Evolutionary conservation across 495 filamentous ascomycete genomes (phyloP).

Genomic region (Penicillium paradoxum): DNA sequence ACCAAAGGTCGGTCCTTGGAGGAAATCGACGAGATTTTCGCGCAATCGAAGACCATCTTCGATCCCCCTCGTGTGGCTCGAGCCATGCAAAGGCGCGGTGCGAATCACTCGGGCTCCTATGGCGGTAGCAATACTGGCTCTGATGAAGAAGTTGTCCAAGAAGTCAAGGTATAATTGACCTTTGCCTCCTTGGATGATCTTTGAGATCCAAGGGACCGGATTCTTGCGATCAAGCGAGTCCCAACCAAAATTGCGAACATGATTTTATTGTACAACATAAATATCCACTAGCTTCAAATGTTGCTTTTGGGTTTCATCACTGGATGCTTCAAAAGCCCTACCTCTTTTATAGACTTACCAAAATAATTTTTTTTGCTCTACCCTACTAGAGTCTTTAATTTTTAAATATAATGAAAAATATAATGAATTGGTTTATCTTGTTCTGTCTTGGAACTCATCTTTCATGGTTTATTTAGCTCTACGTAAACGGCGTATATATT

Average conservation of each 20-base stretch:
- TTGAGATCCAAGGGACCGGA: too few species aligned
- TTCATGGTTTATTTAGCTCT: too few species aligned
- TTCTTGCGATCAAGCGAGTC: not conserved
- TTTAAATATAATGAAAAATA: too few species aligned
- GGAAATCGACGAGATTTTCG: constrained; percentile 70
- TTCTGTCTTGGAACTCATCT: too few species aligned
- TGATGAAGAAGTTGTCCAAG: not conserved
- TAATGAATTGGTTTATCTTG: too few species aligned
- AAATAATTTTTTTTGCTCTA: not conserved
- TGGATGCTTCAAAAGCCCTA: not conserved
- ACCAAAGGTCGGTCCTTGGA: constrained; percentile 61
- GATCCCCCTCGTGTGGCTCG: constrained; percentile 30
- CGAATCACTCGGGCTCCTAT: not conserved
- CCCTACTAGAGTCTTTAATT: too few species aligned
- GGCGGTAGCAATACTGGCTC: not conserved
- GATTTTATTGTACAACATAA: not conserved
- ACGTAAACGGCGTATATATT: too few species aligned
- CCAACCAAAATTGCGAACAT: not conserved
- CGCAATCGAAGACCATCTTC: constrained; percentile 27
- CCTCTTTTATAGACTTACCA: not conserved
- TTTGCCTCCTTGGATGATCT: not conserved
- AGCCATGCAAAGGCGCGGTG: constrained; percentile 13
- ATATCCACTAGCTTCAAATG: not conserved
- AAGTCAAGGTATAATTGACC: constrained; percentile 1
- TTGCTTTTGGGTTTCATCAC: not conserved